Conservation (phyloP, 257 asterid species). For the Verbascum thapsus region DNA sequence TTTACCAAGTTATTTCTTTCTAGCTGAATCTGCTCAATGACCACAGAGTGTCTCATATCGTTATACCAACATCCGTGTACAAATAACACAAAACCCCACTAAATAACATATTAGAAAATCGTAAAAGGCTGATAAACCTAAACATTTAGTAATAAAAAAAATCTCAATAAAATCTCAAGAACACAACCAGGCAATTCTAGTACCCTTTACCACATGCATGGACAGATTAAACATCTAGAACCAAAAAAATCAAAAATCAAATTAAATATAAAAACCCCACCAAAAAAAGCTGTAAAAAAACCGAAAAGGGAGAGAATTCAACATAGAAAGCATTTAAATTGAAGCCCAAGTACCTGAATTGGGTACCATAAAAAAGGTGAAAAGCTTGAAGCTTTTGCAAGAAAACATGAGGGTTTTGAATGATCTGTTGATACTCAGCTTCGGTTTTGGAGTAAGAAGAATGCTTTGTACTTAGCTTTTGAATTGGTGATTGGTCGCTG, state of each 20-base stretch:
- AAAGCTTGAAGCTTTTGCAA: conserved; percentile 66
- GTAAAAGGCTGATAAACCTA: neutral
- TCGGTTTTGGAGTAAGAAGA: conserved; percentile 71
- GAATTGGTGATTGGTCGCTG: conserved; percentile 48
- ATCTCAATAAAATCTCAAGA: conserved; percentile 30
- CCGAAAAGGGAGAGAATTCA: neutral
- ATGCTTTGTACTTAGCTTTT: conserved; percentile 39
- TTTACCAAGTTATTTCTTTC: neutral
- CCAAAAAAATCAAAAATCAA: neutral
- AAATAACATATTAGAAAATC: conserved; percentile 1
- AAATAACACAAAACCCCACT: neutral
- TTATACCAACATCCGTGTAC: neutral
- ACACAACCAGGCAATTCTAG: neutral
- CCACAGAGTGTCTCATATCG: neutral
- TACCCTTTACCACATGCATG: conserved; percentile 46
- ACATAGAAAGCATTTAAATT: neutral
- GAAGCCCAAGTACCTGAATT: conserved; percentile 53
- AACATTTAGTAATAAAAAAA: conserved; percentile 10
- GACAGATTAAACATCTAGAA: conserved; percentile 23
- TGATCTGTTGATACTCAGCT: conserved; percentile 74
- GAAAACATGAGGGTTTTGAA: conserved; percentile 67
- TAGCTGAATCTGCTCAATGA: neutral
- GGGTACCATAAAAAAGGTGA: conserved; percentile 51
- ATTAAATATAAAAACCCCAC: neutral
- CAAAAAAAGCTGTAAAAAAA: neutral